Evolutionary conservation across 1,139 yeast genomes (phyloP).

Genomic region (Suhomyces terraborum): DNA sequence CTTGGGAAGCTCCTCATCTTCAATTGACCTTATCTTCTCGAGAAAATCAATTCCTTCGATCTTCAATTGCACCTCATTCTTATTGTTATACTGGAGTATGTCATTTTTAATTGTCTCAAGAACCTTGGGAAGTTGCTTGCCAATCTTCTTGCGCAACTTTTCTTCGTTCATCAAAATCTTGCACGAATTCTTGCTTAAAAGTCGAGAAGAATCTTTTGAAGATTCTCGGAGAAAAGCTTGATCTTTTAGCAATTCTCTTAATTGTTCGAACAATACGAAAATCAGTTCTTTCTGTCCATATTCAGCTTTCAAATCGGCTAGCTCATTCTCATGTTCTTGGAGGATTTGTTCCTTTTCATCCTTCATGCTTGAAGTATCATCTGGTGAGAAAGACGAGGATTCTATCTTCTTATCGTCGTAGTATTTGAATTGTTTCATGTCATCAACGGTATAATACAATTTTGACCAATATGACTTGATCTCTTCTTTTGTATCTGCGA

Average conservation of each 20-base stretch:
- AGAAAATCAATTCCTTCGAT: constrained; percentile 51
- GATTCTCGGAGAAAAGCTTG: constrained; percentile 66
- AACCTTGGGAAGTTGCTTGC: constrained; percentile 66
- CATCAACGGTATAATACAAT: constrained; percentile 56
- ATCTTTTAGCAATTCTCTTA: constrained; percentile 59
- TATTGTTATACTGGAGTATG: constrained; percentile 48
- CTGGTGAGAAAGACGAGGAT: background rate
- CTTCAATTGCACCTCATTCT: constrained; percentile 22
- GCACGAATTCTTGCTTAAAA: constrained; percentile 76
- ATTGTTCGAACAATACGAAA: constrained; percentile 53
- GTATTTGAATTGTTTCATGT: constrained; percentile 41
- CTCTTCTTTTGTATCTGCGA: constrained; percentile 58
- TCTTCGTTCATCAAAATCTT: constrained; percentile 80
- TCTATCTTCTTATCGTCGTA: constrained; percentile 18
- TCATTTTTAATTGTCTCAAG: constrained; percentile 53
- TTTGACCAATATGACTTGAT: constrained; percentile 64
- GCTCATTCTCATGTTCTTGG: constrained; percentile 64
- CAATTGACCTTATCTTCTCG: constrained; percentile 44
- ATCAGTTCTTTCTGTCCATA: constrained; percentile 56
- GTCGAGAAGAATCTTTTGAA: constrained; percentile 77
- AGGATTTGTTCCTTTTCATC: constrained; percentile 51
- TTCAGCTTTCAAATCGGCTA: constrained; percentile 51
- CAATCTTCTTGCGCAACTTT: constrained; percentile 64
- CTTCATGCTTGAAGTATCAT: background rate
- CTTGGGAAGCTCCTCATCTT: constrained; percentile 35